A percentile compares a stretch with the other conserved stretches of the same genome.
Evolutionary conservation across 2,329 filamentous ascomycete genomes (phyloP).

Genomic region (Ophiostoma piceae): DNA sequence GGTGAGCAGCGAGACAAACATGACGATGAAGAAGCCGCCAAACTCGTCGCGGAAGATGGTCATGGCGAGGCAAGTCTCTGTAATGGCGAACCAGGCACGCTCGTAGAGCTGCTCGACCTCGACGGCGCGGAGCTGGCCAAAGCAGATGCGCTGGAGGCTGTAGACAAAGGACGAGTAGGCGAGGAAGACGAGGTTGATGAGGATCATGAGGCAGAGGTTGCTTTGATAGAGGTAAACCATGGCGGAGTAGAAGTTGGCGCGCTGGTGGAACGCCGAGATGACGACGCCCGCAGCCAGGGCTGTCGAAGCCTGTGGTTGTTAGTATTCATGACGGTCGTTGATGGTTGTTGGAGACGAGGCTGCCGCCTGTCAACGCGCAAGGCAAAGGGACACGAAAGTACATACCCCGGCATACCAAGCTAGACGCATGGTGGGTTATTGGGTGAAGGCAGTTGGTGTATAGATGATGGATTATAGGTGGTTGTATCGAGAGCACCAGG

Average conservation of each 20-base stretch:
- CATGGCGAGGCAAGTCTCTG: constrained; percentile 95
- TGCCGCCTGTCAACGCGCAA: background rate
- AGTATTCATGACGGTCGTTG: background rate
- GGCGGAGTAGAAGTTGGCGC: constrained; percentile 96
- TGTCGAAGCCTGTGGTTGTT: constrained; percentile 60
- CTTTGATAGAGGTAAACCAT: constrained; percentile 96
- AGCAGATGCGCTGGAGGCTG: constrained; percentile 82
- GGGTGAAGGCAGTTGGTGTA: background rate
- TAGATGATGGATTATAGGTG: background rate
- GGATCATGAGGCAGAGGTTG: constrained; percentile 89
- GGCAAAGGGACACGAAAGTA: background rate
- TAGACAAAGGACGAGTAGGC: constrained; percentile 76
- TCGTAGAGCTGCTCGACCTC: constrained; percentile 97
- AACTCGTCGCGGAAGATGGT: constrained; percentile 96
- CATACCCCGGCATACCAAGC: constrained; percentile 58
- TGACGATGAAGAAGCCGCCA: constrained; percentile 87
- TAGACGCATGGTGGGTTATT: constrained; percentile 46
- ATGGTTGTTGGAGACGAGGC: background rate
- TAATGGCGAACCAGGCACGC: constrained; percentile 96
- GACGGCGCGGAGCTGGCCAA: constrained; percentile 81
- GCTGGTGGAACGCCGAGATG: constrained; percentile 85
- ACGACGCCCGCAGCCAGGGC: constrained; percentile 79
- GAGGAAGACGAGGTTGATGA: constrained; percentile 85
- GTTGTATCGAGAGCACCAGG: background rate
- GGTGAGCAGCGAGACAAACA: constrained; percentile 89